Base-by-base conservation (phyloP, 257 asterid species). In the Forsythia suspensa region DNA sequence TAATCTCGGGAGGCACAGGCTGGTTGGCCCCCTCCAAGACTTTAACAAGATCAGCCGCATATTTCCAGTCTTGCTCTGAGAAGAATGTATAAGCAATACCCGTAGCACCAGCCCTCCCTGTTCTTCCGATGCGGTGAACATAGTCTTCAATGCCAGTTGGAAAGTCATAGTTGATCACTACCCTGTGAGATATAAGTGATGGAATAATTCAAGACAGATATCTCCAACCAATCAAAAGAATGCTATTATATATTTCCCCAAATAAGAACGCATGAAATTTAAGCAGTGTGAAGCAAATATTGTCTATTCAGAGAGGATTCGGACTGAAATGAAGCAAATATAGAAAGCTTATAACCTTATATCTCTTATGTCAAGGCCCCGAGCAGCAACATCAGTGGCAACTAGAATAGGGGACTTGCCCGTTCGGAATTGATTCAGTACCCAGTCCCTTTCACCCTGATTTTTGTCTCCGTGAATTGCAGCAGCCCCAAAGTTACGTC, bases 341-440 rank as follows among this genome's bases (percentile, higher is more conserved):
- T 40, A 57, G 52, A 36, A 76, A 71, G 72, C 37, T 79, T 6
- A 77, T 77, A 70, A 92, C 98, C 98, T 93, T 81, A 95, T 89
- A 84, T 95, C 98, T 78, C 94, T 86, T 77, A 95, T 85, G 71
- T 95, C 99, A 76, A 95, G 98, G 79, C 99, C 99, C 69, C 99
- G 89, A 52, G 99, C 99, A 78, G 99, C 99, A 84, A 95, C 99
- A 87, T 95, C 99, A 71, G 98, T 95, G 78, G 98, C 99, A 77
- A 95, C 99, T 72, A 95, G 87, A 80, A 95, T 70, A 70, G 97
- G 99, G 79, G 92, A 86, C 85, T 88, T 91, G n/a, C 99, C 99
- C 59, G 79, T 44, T 68, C 97, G 94, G 77, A 95, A 95, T 80
- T 95, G 99, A 87, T 89, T 95, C 84, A 95, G 83, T 80, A 93